phyloP scores from a whole-genome alignment of 345 rosid species.

The Brassica cretica region DNA sequence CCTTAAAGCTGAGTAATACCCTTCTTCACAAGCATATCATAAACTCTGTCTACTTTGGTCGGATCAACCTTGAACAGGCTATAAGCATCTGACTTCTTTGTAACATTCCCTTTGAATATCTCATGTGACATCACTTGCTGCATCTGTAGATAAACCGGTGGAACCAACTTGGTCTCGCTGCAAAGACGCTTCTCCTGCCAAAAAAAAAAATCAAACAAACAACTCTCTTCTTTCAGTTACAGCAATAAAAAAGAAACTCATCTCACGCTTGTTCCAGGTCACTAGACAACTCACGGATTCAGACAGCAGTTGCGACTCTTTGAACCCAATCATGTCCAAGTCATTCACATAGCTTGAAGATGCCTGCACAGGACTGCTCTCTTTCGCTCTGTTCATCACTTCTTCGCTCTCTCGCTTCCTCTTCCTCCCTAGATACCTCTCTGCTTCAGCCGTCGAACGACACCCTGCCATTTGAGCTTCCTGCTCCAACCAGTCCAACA shows the following conservation, averaged over 20 bases:
- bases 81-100: slow-evolving; percentile 60
- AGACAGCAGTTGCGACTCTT: slow-evolving; percentile 68
- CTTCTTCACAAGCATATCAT: slow-evolving; percentile 91
- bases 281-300: slow-evolving; percentile 53
- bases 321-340: slow-evolving; percentile 56
- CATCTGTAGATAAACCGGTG: slow-evolving; percentile 81
- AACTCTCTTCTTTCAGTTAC: slow-evolving; percentile 33
- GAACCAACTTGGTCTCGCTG: slow-evolving; percentile 65
- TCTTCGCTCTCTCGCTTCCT: slow-evolving; percentile 80
- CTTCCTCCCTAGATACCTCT: slow-evolving; percentile 61
- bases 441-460: slow-evolving; percentile 79
- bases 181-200: slow-evolving; percentile 89
- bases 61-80: slow-evolving; percentile 47
- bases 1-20: slow-evolving; percentile 70
- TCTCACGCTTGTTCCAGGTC: background rate
- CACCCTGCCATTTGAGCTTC: slow-evolving; percentile 94
- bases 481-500: slow-evolving; percentile 41
- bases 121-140: slow-evolving; percentile 76
- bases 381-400: slow-evolving; percentile 61
- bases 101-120: slow-evolving; percentile 71
- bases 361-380: slow-evolving; percentile 53
- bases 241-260: background rate
- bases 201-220: background rate
- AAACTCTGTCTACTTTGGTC: slow-evolving; percentile 79
- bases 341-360: slow-evolving; percentile 65